A percentile compares a stretch with the other conserved stretches of the same genome.
Evolutionary conservation across 2,329 filamentous ascomycete species (phyloP).

Genomic region (Penicillium sp.): DNA sequence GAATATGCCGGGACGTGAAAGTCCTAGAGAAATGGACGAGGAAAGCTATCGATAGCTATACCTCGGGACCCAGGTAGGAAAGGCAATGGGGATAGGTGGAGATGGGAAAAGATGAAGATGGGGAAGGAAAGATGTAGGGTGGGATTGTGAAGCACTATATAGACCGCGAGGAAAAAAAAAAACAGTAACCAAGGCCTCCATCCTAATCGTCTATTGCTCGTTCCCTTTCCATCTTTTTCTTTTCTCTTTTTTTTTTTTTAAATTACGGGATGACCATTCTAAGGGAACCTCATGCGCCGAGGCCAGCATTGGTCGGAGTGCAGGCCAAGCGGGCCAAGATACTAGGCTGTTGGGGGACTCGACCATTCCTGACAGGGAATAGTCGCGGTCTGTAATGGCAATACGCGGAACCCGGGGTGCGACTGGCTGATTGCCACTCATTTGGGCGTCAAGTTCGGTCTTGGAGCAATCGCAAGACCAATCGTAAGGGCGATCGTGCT

Average conservation of each 20-base stretch:
- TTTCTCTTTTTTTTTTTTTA: constrained; percentile 4
- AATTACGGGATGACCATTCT: constrained; percentile 6
- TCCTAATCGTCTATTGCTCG: background rate
- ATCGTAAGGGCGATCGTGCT: background rate
- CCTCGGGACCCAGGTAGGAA: constrained; percentile 1
- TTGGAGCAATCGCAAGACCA: background rate
- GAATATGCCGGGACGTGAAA: background rate
- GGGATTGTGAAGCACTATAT: constrained; percentile 16
- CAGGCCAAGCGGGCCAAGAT: background rate
- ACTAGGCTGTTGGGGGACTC: background rate
- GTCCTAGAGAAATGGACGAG: background rate
- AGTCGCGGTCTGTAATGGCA: background rate
- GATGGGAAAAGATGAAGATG: background rate
- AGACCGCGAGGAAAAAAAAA: background rate
- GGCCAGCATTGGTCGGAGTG: background rate
- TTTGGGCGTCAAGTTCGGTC: background rate
- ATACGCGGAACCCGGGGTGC: background rate
- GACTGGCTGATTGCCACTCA: background rate
- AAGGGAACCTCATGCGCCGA: constrained; percentile 4
- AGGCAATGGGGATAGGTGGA: background rate
- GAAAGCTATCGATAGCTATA: constrained; percentile 14
- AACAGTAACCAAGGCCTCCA: background rate
- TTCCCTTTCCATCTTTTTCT: constrained; percentile 1
- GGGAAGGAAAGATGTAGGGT: constrained; percentile 4
- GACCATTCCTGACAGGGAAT: background rate